phyloP scores from a whole-genome alignment of 1,139 yeast genomes.

The Taphrina populina region DNA sequence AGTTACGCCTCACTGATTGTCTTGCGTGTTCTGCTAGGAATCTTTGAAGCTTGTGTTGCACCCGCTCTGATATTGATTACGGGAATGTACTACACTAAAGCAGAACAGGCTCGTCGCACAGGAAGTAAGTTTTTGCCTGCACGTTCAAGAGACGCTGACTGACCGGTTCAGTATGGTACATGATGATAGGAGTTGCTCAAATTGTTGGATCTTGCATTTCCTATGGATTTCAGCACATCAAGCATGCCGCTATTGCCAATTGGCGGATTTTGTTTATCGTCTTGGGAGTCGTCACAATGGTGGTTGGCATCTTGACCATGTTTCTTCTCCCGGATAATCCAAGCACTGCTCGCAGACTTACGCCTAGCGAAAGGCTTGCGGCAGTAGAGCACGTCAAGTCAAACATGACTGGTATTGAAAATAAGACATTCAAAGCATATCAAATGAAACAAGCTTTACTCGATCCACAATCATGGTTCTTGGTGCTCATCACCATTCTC shows the following conservation, averaged over 20 bases:
- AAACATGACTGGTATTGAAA: constrained; percentile 48
- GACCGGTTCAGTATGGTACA: constrained; percentile 47
- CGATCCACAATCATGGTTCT: constrained; percentile 52
- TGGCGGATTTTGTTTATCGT: constrained; percentile 54
- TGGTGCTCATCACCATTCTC: constrained; percentile 48
- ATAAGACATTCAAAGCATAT: constrained; percentile 9
- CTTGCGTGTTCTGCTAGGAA: constrained; percentile 54
- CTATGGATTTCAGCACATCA: constrained; percentile 45
- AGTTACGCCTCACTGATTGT: constrained; percentile 47
- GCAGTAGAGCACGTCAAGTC: constrained; percentile 54
- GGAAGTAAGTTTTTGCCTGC: constrained; percentile 43
- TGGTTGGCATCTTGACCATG: constrained; percentile 50
- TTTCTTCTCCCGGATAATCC: constrained; percentile 53
- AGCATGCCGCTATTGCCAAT: constrained; percentile 45
- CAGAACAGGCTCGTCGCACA: constrained; percentile 52
- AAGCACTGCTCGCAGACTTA: constrained; percentile 45
- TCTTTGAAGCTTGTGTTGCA: constrained; percentile 56
- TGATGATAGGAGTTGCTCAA: constrained; percentile 50
- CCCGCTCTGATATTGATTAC: constrained; percentile 58
- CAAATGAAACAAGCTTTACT: constrained; percentile 41
- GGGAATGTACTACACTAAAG: constrained; percentile 56
- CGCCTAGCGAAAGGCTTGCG: constrained; percentile 54
- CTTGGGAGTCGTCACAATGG: constrained; percentile 52
- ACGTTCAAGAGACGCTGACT: neutral
- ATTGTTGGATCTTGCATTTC: constrained; percentile 44